phyloP scores from a whole-genome alignment of 2,329 filamentous ascomycete species.

The Botrytis tulipae region DNA sequence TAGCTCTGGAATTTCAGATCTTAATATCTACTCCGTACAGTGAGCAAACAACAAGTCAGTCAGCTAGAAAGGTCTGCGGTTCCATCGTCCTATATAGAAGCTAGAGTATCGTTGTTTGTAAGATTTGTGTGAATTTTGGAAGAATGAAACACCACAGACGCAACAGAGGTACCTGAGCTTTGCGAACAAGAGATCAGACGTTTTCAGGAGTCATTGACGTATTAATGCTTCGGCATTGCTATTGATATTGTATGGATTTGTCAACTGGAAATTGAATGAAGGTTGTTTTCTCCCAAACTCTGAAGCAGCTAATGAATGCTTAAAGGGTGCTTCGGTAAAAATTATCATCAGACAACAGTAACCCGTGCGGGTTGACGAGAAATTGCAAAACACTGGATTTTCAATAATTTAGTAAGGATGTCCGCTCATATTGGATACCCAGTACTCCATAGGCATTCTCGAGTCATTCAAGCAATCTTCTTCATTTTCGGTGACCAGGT shows the following conservation, averaged over 20 bases:
- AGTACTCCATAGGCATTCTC: neutral
- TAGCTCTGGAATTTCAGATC: neutral
- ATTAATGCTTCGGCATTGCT: neutral
- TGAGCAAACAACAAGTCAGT: neutral
- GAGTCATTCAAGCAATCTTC: neutral
- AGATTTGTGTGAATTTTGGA: neutral
- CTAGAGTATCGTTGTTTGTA: neutral
- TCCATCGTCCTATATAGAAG: neutral
- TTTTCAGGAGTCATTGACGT: neutral
- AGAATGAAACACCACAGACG: neutral
- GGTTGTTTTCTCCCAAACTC: neutral
- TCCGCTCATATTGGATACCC: neutral
- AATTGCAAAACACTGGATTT: neutral
- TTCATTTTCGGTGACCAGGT: neutral
- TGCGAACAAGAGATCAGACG: neutral
- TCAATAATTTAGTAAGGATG: neutral
- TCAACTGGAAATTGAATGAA: neutral
- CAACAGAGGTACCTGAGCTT: neutral
- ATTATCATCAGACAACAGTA: neutral
- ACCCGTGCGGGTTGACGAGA: neutral
- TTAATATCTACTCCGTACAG: neutral
- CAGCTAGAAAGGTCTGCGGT: neutral
- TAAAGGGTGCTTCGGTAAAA: constrained; percentile 3
- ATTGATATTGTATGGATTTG: neutral
- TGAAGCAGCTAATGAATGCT: constrained; percentile 5